A percentile compares a stretch with the other conserved stretches of the same genome.
These are phyloP conservation scores for Pseudocercospora fuligena DNA, from an alignment of 2,329 filamentous ascomycete genomes.

Conservation along the genomic window DNA sequence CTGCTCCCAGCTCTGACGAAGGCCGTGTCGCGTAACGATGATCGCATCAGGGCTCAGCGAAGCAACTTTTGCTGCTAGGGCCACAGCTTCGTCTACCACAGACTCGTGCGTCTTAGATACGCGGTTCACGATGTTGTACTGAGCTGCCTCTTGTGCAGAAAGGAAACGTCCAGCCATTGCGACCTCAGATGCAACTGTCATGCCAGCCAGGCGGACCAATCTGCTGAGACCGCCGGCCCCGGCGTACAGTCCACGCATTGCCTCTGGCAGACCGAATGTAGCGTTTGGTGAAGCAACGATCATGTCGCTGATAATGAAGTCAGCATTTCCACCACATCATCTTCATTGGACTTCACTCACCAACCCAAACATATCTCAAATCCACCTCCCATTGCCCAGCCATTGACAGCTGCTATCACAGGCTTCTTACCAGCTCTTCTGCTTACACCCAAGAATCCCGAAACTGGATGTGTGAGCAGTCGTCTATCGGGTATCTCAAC, in stretches of 20 bases:
- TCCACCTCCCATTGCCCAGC: constrained; percentile 61
- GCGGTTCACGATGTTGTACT: constrained; percentile 49
- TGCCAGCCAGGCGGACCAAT: constrained; percentile 54
- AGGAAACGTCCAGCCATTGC: constrained; percentile 55
- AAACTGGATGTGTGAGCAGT: constrained; percentile 33
- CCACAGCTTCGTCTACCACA: constrained; percentile 45
- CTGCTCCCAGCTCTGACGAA: constrained; percentile 48
- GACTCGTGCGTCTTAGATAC: constrained; percentile 43
- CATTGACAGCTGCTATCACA: constrained; percentile 64
- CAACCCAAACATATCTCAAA: constrained; percentile 63
- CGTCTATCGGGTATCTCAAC: constrained; percentile 31
- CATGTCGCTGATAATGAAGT: constrained; percentile 46
- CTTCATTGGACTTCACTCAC: constrained; percentile 12
- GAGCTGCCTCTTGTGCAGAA: constrained; percentile 51
- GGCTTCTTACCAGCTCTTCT: constrained; percentile 64
- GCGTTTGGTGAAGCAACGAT: constrained; percentile 59
- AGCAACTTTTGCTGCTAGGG: constrained; percentile 44
- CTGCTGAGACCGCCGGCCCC: constrained; percentile 59
- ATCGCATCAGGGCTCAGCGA: constrained; percentile 46
- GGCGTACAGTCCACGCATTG: constrained; percentile 59
- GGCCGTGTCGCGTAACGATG: constrained; percentile 48
- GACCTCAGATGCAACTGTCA: constrained; percentile 57
- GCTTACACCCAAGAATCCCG: constrained; percentile 62
- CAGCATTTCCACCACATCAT: constrained; percentile 7
- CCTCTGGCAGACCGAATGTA: constrained; percentile 60